A percentile compares a stretch with the other conserved stretches of the same genome.
Evolutionary conservation across 345 rosid genomes (phyloP).

Genomic region (Hibiscus trionum): DNA sequence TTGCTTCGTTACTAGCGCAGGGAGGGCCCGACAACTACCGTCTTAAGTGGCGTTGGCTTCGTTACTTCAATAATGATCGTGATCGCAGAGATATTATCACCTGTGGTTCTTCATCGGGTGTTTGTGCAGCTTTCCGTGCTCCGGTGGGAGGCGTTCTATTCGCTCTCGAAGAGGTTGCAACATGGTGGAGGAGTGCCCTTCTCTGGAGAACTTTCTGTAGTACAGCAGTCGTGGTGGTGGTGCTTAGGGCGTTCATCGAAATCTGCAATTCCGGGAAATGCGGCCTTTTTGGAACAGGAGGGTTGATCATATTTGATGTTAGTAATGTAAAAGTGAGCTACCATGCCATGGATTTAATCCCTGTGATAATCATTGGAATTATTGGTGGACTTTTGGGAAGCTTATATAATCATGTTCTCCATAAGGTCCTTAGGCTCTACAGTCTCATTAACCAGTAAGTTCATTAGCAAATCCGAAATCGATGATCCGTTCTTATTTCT

Average conservation of each 20-base stretch:
- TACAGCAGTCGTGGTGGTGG: conserved; percentile 78
- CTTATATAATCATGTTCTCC: conserved; percentile 67
- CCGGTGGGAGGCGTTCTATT: conserved; percentile 85
- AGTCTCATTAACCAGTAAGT: conserved; percentile 76
- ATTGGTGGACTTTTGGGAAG: conserved; percentile 84
- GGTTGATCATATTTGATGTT: conserved; percentile 85
- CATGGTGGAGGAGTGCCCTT: conserved; percentile 97
- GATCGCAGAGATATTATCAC: conserved; percentile 88
- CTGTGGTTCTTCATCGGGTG: conserved; percentile 84
- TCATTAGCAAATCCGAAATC: not conserved
- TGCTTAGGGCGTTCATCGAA: conserved; percentile 75
- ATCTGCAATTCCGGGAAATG: conserved; percentile 73
- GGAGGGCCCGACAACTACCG: conserved; percentile 78
- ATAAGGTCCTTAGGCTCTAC: conserved; percentile 74
- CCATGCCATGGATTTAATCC: conserved; percentile 54
- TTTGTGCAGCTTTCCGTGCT: conserved; percentile 88
- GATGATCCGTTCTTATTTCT: not conserved
- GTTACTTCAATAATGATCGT: conserved; percentile 87
- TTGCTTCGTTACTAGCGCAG: conserved; percentile 81
- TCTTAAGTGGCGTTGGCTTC: conserved; percentile 77
- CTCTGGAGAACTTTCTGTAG: conserved; percentile 92
- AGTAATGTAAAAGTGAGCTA: conserved; percentile 59
- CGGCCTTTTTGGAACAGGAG: conserved; percentile 83
- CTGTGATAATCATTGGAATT: conserved; percentile 60
- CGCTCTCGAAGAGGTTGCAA: conserved; percentile 35